A percentile compares a stretch with the other conserved stretches of the same genome.
Conservation (phyloP, 2,329 filamentous ascomycete species). For the Chaetomium sp. region DNA sequence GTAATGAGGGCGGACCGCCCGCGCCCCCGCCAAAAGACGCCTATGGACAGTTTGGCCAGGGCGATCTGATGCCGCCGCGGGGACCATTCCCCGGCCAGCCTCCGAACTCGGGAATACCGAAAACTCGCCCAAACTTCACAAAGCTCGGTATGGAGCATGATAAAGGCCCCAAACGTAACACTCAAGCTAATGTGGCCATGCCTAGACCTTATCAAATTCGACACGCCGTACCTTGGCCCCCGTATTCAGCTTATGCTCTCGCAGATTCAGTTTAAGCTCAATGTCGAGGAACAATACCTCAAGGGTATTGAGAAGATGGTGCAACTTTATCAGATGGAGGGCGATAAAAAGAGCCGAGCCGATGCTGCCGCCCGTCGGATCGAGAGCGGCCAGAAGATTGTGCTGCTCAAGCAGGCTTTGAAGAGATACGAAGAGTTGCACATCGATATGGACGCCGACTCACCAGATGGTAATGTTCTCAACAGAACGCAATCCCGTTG, state of each 20-base stretch:
- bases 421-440: conserved; percentile 97
- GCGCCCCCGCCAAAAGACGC: conserved; percentile 70
- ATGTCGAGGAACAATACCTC: conserved; percentile 97
- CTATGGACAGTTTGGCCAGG: conserved; percentile 52
- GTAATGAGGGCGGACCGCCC: conserved; percentile 44
- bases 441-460: conserved; percentile 81
- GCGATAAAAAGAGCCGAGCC: conserved; percentile 88
- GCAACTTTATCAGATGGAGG: conserved; percentile 92
- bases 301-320: conserved; percentile 99
- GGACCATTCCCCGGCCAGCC: conserved; percentile 72
- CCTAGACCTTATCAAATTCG: conserved; percentile 94
- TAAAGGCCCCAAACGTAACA: not conserved
- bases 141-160: conserved; percentile 67
- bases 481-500: not conserved
- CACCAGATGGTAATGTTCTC: conserved; percentile 63
- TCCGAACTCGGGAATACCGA: conserved; percentile 61
- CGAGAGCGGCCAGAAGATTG: conserved; percentile 97
- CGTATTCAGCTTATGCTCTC: conserved; percentile 99
- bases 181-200: not conserved
- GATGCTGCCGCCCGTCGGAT: conserved; percentile 85
- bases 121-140: conserved; percentile 81
- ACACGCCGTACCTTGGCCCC: conserved; percentile 88
- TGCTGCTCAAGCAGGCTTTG: conserved; percentile 88
- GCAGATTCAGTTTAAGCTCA: conserved; percentile 97
- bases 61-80: conserved; percentile 72